Evolutionary conservation across 768 basidiomycete species (phyloP), one percentile per base, ranked within the genome.

Genomic region (Podaxis sp.): DNA sequence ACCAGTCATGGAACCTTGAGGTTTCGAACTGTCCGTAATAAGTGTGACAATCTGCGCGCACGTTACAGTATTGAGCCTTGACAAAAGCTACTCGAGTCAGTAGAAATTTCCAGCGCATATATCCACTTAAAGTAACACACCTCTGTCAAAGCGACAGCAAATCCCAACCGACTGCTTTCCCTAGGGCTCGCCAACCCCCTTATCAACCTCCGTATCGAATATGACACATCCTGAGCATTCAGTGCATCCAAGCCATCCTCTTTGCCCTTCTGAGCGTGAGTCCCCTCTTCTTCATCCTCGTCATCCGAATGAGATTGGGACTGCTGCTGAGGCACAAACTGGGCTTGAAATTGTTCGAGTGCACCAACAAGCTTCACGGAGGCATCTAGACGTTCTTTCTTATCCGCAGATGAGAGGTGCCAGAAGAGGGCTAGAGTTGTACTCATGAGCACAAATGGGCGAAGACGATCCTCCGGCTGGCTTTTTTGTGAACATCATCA

Each of bases 111-210:
- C 37, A 43, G 36, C 27, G 57, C n/a, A 46, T 47, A 67, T 57
- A 54, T 51, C 24, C 41, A 60, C 47, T 15, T 36, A 17, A 61
- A 61, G 24, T 13, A 51, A 71, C 85, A 67, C 70, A 96, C 96
- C 82, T 97, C 96, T 0, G 96, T 94, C 66, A 99, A 78, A 36
- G 95, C 94, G 49, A 99, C 96, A 8, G 95, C 94, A 72, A 98
- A 99, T 17, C 96, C 96, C 40, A 98, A 78, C 66, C 96, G 78
- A 74, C 94, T 96, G 73, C 93, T 93, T 72, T 99, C 96, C 68
- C 95, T 81, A 1, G 94, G 91, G 73, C 93, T 96, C 0, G 91
- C 93, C 33, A 99, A 80, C 12, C 96, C 96, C 46, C 94, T 82
- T 17, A 96, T 78, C 38, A 99, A 82, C 15, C 96, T 75, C 55